These are phyloP conservation scores for Didymella lethalis DNA, from an alignment of 2,329 filamentous ascomycete species.

Conservation along the genomic window DNA sequence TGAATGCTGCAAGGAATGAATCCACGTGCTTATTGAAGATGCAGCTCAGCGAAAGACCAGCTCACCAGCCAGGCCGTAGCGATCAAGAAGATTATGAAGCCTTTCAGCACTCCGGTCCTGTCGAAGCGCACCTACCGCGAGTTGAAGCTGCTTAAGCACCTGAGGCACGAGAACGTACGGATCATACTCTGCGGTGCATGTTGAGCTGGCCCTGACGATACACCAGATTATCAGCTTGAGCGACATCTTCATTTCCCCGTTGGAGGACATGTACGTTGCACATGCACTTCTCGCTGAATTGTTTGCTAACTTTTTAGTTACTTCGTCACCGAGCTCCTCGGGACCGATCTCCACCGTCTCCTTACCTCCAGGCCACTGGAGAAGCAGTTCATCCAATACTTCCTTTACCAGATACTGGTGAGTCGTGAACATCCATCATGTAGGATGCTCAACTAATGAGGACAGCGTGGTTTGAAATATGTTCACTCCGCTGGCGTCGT, in stretches of 20 bases:
- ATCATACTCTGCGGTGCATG: slow-evolving; percentile 2
- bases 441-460: slow-evolving; percentile 41
- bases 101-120: slow-evolving; percentile 97
- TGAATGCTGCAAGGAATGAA: slow-evolving; percentile 8
- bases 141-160: slow-evolving; percentile 94
- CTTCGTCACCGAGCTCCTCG: slow-evolving; percentile 96
- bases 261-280: slow-evolving; percentile 88
- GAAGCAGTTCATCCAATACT: slow-evolving; percentile 99
- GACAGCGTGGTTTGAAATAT: slow-evolving; percentile 93
- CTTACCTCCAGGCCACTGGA: slow-evolving; percentile 94
- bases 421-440: slow-evolving; percentile 67
- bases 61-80: slow-evolving; percentile 96
- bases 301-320: slow-evolving; percentile 67
- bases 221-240: slow-evolving; percentile 89
- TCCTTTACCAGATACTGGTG: slow-evolving; percentile 98
- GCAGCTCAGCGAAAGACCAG: slow-evolving; percentile 94
- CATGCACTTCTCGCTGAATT: background rate
- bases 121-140: slow-evolving; percentile 98
- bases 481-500: slow-evolving; percentile 98
- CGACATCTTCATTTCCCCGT: slow-evolving; percentile 98
- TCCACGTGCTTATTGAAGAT: slow-evolving; percentile 25
- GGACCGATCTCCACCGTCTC: slow-evolving; percentile 93
- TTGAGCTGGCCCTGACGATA: slow-evolving; percentile 33
- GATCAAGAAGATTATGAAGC: slow-evolving; percentile 99
- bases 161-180: slow-evolving; percentile 92